Percentiles rank a stretch among this genome's conserved stretches.
Conservation (phyloP, 257 asterid genomes). For the Solanum gracilifrons region DNA sequence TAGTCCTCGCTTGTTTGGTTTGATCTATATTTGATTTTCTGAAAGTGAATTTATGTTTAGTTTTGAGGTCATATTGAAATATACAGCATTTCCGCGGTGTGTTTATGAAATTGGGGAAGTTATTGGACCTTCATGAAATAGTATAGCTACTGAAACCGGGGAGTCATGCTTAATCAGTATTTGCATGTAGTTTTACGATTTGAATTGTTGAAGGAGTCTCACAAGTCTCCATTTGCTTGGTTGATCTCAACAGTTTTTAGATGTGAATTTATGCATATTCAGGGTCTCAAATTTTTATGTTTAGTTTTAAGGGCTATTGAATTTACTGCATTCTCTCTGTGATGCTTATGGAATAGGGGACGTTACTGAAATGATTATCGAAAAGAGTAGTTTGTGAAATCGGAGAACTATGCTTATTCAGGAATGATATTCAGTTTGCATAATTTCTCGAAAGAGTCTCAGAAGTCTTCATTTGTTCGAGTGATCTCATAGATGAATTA, state of each 20-base stretch:
- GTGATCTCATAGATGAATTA: not conserved
- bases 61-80: not conserved
- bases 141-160: not conserved
- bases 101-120: not conserved
- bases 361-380: not conserved
- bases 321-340: not conserved
- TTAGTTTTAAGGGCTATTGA: not conserved
- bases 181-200: not conserved
- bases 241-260: not conserved
- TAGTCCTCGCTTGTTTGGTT: not conserved
- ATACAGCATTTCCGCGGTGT: not conserved
- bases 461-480: not conserved
- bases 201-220: not conserved
- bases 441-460: not conserved
- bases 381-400: not conserved
- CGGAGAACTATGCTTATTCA: not conserved
- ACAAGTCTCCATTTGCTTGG: not conserved
- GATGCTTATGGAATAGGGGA: not conserved
- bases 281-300: not conserved
- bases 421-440: not conserved
- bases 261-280: not conserved
- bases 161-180: not conserved
- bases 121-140: not conserved
- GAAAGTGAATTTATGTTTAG: not conserved
- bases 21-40: slow-evolving; percentile 1